Evolutionary conservation across 2,329 filamentous ascomycete genomes (phyloP), one percentile per base, ranked within the genome.

Genomic region (Phialemonium atrogriseum): DNA sequence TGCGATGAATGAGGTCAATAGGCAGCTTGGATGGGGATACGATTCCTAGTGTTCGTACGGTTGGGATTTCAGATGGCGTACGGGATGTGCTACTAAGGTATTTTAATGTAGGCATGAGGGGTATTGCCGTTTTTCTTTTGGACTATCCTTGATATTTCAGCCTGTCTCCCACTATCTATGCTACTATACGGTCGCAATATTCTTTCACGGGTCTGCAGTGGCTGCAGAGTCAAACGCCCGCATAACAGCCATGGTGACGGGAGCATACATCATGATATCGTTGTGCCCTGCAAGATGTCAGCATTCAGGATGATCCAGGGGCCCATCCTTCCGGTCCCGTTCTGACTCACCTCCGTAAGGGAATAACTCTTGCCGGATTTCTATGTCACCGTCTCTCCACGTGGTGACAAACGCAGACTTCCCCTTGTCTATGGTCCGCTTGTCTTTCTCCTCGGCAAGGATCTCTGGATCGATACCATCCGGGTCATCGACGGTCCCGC

Each of bases 201-300:
- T n/a, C 13, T 14, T 22, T 39, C 20, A 36, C 10, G 31, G 23
- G 24, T 42, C 42, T 27, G 27, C 41, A 16, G 44, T 48, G 9
- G 37, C 43, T 29, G 14, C 44, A 29, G 52, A 45, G 32, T 70
- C 71, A 52, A 85, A 85, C 2, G 73, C 73, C 37, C 77, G 68
- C 61, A 79, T 67, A 1, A 84, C 66, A 3, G 79, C 80, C 23
- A 82, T 55, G 7, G 70, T 54, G 11, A 85, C 72, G 4, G 77
- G 68, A 2, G 77, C 68, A 47, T 73, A 81, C 6, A 72, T 72
- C 51, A 84, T 69, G 23, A 87, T 66, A 30, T 71, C 62, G 48
- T 85, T 86, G 50, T 88, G 83, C 5, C 76, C 79, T 83, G 34
- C 1, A 20, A 21, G 10, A 4, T 15, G 36, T 50, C 24, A 52